Evolutionary conservation across 192 early-diverging fungal species (phyloP), one percentile per base, ranked within the genome.

Genomic region (Coemansia sp.): DNA sequence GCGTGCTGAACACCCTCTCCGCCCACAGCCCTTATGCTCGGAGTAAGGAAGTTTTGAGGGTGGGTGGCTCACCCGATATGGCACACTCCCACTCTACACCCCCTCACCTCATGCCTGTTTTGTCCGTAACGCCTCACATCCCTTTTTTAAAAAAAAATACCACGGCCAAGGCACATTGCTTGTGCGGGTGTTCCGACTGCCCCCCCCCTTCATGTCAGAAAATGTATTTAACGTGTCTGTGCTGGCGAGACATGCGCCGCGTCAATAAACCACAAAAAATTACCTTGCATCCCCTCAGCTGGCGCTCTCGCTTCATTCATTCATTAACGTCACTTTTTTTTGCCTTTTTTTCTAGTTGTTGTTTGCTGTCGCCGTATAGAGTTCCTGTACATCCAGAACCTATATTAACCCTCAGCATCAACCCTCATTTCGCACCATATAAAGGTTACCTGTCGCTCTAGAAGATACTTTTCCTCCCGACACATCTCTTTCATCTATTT

Each of bases 201-300:
- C 8, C 15, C 13, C 15, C 13, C 53, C 16, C 32, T 56, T 30
- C 50, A 15, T 41, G 20, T 18, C 45, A 56, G 29, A 56, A 56
- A 56, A 56, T 56, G 53, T 56, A 56, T 56, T 34, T 56, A 56
- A 56, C 53, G 29, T 56, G 53, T 22, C 53, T 30, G 4, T 30
- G 53, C 53, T 56, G 53, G 53, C 29, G 15, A 56, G 53, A 56
- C 53, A 30, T 56, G 53, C 50, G 50, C 53, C 15, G 53, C 53
- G 53, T 30, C 53, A 56, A 56, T 32, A 56, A 56, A 56, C 53
- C 53, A 56, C 53, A 56, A n/a, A 56, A 56, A 29, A 56, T 56
- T 56, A 56, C 53, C 53, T 56, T 56, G 53, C 53, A 56, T 56
- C 53, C 53, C 29, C 53, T 56, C 53, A 34, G 53, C 53, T 56